phyloP scores from a whole-genome alignment of 2,329 filamentous ascomycete species.

The Graphilbum fragrans region DNA sequence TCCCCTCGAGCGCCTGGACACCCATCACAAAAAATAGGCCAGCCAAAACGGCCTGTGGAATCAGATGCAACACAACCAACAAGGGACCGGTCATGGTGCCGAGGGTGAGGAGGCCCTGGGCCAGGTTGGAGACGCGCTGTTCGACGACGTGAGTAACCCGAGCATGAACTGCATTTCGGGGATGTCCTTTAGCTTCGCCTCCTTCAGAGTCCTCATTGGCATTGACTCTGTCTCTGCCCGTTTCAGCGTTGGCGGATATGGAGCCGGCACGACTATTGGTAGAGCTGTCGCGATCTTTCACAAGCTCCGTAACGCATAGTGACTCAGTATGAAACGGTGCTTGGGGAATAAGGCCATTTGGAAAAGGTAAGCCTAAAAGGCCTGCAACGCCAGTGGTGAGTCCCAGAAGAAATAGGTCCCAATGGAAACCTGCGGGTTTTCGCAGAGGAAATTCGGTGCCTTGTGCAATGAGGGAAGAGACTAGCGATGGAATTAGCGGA shows the following conservation, averaged over 20 bases:
- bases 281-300: conserved; percentile 29
- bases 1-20: conserved; percentile 61
- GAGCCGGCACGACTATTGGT: background rate
- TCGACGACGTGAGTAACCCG: conserved; percentile 56
- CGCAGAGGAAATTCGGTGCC: conserved; percentile 71
- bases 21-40: conserved; percentile 82
- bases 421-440: conserved; percentile 76
- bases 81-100: conserved; percentile 69
- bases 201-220: conserved; percentile 20
- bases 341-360: conserved; percentile 74
- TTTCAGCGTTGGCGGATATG: conserved; percentile 11
- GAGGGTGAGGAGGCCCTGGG: conserved; percentile 64
- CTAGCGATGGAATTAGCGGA: conserved; percentile 24
- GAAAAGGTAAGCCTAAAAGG: conserved; percentile 65
- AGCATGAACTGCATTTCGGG: conserved; percentile 21
- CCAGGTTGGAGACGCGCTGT: conserved; percentile 67
- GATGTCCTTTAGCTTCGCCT: conserved; percentile 40
- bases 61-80: conserved; percentile 60
- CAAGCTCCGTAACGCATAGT: conserved; percentile 55
- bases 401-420: conserved; percentile 73
- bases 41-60: conserved; percentile 68
- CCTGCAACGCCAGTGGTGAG: conserved; percentile 66
- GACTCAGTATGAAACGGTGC: conserved; percentile 73
- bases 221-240: conserved; percentile 32
- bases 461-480: conserved; percentile 72